These are phyloP conservation scores for Candida suzukii DNA, from an alignment of 805 yeast genomes.

Conservation along the genomic window DNA sequence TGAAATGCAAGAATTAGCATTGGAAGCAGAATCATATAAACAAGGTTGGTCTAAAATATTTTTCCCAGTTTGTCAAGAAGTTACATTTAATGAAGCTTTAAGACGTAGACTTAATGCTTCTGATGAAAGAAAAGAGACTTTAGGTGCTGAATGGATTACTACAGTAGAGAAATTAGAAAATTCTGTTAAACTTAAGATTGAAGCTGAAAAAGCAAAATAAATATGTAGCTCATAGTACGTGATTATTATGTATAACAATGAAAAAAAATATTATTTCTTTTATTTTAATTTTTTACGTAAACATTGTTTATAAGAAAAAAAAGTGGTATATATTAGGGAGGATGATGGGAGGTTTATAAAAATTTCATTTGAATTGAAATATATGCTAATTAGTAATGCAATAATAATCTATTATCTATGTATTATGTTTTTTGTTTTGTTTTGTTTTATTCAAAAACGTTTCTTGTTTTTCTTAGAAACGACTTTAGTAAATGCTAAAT, in stretches of 20 bases:
- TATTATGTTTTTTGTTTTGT: no score
- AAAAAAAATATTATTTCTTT: no score
- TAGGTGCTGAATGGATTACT: constrained; percentile 24
- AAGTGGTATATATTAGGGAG: no score
- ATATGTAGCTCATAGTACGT: no score
- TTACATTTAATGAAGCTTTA: constrained; percentile 87
- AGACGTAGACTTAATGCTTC: constrained; percentile 60
- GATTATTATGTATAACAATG: no score
- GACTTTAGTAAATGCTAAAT: constrained; percentile 42
- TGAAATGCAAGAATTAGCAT: constrained; percentile 70
- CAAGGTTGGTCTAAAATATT: constrained; percentile 76
- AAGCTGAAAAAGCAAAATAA: constrained; percentile 1
- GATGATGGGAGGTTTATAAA: no score
- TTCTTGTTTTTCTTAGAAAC: constrained; percentile 55
- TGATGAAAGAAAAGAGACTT: constrained; percentile 31
- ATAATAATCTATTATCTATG: not conserved
- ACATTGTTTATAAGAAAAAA: no score
- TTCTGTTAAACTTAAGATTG: constrained; percentile 8
- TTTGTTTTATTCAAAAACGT: constrained; percentile 14
- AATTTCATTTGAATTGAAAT: no score
- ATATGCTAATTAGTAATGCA: constrained; percentile 3
- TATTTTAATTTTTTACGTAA: no score
- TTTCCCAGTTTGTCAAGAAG: constrained; percentile 77
- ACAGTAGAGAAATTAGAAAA: constrained; percentile 16
- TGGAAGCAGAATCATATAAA: constrained; percentile 66